A percentile compares a stretch with the other conserved stretches of the same genome.
Conservation (phyloP, 2,329 filamentous ascomycete species). For the Fusarium miscanthi region DNA sequence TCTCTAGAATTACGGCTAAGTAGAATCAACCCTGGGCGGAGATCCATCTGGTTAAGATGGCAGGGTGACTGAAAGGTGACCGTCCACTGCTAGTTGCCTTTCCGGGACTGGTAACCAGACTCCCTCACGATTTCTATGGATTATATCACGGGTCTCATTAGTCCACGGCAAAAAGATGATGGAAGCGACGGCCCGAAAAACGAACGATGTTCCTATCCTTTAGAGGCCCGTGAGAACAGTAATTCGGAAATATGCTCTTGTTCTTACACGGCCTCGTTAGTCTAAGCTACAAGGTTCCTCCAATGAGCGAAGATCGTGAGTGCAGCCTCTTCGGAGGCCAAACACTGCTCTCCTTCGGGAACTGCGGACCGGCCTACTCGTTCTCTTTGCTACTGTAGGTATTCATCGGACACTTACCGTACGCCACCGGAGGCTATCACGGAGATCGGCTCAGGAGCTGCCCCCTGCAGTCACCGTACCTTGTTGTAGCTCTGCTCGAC, state of each 20-base stretch:
- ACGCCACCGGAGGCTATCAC: conserved; percentile 13
- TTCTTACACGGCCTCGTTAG: neutral
- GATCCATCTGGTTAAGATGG: conserved; percentile 22
- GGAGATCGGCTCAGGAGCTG: conserved; percentile 15
- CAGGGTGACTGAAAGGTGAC: conserved; percentile 24
- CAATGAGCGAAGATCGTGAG: conserved; percentile 22
- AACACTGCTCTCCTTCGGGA: conserved; percentile 15
- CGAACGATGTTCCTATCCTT: conserved; percentile 8
- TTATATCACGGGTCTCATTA: conserved; percentile 4
- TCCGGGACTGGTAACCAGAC: conserved; percentile 8
- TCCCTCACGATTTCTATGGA: conserved; percentile 16
- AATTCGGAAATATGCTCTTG: neutral
- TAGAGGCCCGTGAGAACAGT: conserved; percentile 12
- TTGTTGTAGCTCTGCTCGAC: conserved; percentile 3
- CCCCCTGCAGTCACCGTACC: conserved; percentile 5
- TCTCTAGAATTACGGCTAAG: conserved; percentile 29
- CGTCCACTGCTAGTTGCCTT: conserved; percentile 17
- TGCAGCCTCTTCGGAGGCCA: conserved; percentile 34
- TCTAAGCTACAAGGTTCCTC: conserved; percentile 4
- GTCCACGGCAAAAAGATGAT: conserved; percentile 16
- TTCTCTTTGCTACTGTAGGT: neutral
- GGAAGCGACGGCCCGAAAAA: conserved; percentile 39
- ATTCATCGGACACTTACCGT: conserved; percentile 1
- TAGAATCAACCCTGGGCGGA: conserved; percentile 7
- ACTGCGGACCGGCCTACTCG: conserved; percentile 30